These are phyloP conservation scores for Penicillium sp. DNA, from an alignment of 2,329 filamentous ascomycete genomes.

Conservation along the genomic window DNA sequence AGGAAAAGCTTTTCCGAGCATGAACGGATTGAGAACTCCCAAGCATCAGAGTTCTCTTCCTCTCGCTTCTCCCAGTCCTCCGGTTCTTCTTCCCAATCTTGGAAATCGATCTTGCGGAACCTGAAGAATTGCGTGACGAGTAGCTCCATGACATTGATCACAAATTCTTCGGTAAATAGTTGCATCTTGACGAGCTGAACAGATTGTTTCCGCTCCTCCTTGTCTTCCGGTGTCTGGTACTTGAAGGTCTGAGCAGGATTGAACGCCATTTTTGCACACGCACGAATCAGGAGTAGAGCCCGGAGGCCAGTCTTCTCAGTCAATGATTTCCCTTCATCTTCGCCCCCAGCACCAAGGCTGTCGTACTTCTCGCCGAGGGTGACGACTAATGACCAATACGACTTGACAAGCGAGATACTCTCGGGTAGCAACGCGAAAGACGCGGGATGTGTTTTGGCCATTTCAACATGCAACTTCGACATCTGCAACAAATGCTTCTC, in stretches of 20 bases:
- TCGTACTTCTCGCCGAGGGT: conserved; percentile 69
- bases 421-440: conserved; percentile 81
- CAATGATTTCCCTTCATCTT: conserved; percentile 54
- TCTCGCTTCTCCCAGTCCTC: conserved; percentile 94
- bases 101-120: conserved; percentile 78
- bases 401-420: conserved; percentile 70
- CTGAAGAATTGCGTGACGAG: conserved; percentile 86
- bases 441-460: conserved; percentile 74
- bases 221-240: conserved; percentile 71
- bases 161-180: conserved; percentile 72
- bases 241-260: conserved; percentile 78
- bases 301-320: conserved; percentile 79
- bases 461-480: conserved; percentile 84
- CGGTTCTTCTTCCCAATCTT: conserved; percentile 90
- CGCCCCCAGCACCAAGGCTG: conserved; percentile 45
- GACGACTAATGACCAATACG: conserved; percentile 81
- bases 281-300: conserved; percentile 75
- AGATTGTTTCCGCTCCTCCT: conserved; percentile 71
- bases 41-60: conserved; percentile 78
- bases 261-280: conserved; percentile 82
- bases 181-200: conserved; percentile 67
- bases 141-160: conserved; percentile 76
- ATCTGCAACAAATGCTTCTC: conserved; percentile 87
- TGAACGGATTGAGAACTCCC: conserved; percentile 87
- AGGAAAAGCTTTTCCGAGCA: conserved; percentile 93